Evolutionary conservation across 169 alveolate species (phyloP), one percentile per base, ranked within the genome.

Genomic region (Plasmodium chabaudi): DNA sequence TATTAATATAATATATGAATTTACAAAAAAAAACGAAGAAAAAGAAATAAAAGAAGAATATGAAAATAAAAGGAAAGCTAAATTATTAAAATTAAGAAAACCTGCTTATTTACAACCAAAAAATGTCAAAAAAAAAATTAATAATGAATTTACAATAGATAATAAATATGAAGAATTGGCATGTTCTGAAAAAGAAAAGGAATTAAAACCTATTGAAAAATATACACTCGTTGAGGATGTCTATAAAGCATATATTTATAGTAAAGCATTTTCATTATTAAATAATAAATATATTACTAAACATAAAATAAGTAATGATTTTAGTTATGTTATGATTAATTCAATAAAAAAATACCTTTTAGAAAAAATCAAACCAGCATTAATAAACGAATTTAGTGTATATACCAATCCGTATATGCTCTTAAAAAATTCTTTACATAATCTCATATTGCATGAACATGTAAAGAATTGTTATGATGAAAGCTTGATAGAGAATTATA

Each of bases 391-490:
- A 34, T 82, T 82, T 65, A 70, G 64, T 21, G 53, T 51, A 12
- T 67, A 65, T 70, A 82, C 9, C 17, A 82, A 82, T 53, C 90
- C 90, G 0, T 82, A 67, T 46, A 82, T 82, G 90, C 82, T 82
- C 1, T 51, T 82, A 39, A 82, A 82, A 64, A 68, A 64, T 82
- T 44, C 90, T 12, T 39, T 82, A 9, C 25, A 39, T 39, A 82
- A 82, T 19, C 55, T 21, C 19, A 64, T 82, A 10, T 70, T 82
- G 9, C 70, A 82, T 82, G 21, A 57, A n/a, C 61, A 67, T 46
- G 90, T 82, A 6, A 82, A 82, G 21, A 82, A 82, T 70, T 63
- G 84, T 0, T 82, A 82, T 53, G 90, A 82, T n/a, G 90, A 82
- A 17, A 51, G 72, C 5, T 71, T 82, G 39, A 82, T 82, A 13